Conservation (phyloP, 352 stramenopile species). For the Phytophthora niederhauseri region DNA sequence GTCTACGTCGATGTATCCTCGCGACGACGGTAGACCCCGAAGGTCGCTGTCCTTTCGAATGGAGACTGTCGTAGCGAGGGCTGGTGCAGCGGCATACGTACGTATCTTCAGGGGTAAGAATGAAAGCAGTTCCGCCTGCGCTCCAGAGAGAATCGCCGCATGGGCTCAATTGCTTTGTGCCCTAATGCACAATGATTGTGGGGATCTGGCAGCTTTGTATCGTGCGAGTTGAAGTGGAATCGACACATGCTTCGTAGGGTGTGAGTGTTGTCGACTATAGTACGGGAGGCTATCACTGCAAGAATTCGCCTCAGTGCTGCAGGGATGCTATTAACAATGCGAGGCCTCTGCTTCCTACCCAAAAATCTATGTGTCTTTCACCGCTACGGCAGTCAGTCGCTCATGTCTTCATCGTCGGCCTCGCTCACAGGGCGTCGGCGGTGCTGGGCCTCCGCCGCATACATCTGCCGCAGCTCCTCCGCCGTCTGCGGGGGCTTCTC, state of each 20-base stretch:
- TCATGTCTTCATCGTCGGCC: slow-evolving; percentile 40
- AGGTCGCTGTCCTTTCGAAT: neutral
- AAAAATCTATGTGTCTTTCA: slow-evolving; percentile 4
- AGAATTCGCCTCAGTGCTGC: neutral
- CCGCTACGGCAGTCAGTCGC: slow-evolving; percentile 8
- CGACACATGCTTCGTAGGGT: too few relatives aligned
- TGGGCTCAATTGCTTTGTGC: too few relatives aligned
- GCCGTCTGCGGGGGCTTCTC: slow-evolving; percentile 66
- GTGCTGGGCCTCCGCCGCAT: slow-evolving; percentile 53
- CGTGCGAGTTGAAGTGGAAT: too few relatives aligned
- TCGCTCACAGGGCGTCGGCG: slow-evolving; percentile 34
- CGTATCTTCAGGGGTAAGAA: too few relatives aligned
- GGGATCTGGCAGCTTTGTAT: too few relatives aligned
- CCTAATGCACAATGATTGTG: too few relatives aligned
- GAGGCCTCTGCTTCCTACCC: slow-evolving; percentile 1
- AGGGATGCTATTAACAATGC: slow-evolving; percentile 5
- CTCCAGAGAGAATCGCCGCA: too few relatives aligned
- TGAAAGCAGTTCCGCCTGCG: too few relatives aligned
- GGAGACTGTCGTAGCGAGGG: neutral
- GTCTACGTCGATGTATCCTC: slow-evolving; percentile 1
- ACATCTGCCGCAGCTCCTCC: slow-evolving; percentile 64
- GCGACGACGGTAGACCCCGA: neutral
- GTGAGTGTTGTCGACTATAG: too few relatives aligned
- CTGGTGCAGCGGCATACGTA: too few relatives aligned
- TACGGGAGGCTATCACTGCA: neutral